phyloP scores from a whole-genome alignment of 1,139 yeast species.

The Lodderomyces parapsilosis region DNA sequence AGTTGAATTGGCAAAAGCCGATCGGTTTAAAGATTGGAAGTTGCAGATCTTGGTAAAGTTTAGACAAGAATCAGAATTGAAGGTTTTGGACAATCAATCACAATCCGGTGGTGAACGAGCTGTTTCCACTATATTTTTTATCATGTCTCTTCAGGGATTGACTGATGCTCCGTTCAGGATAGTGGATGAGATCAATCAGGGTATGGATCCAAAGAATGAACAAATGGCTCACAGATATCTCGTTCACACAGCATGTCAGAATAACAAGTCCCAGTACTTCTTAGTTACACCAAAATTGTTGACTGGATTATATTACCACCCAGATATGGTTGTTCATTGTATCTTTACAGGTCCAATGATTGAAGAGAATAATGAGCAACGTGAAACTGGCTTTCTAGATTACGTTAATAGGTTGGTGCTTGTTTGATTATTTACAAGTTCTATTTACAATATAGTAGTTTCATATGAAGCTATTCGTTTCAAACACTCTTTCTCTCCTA shows the following conservation, averaged over 20 bases:
- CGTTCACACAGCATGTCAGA: constrained; percentile 79
- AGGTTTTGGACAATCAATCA: constrained; percentile 74
- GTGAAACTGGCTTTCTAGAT: constrained; percentile 31
- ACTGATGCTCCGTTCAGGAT: constrained; percentile 91
- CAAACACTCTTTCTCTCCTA: constrained; percentile 50
- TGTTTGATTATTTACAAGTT: constrained; percentile 2
- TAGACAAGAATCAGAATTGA: constrained; percentile 69
- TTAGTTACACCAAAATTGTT: constrained; percentile 90
- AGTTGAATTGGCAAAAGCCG: constrained; percentile 57
- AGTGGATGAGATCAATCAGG: constrained; percentile 98
- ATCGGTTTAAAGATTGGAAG: constrained; percentile 72
- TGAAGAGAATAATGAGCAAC: constrained; percentile 16
- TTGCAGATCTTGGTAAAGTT: constrained; percentile 83
- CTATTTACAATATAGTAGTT: constrained; percentile 2
- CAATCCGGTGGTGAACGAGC: constrained; percentile 99
- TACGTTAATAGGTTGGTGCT: constrained; percentile 16
- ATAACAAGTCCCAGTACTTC: constrained; percentile 71
- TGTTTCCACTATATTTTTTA: constrained; percentile 85
- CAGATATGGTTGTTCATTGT: constrained; percentile 83
- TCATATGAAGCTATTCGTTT: constrained; percentile 34
- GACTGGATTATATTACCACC: constrained; percentile 75
- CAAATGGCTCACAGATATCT: constrained; percentile 82
- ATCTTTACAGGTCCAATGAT: constrained; percentile 67
- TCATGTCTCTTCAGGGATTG: constrained; percentile 89
- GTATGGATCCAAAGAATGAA: constrained; percentile 96